Evolutionary conservation across 2,329 filamentous ascomycete genomes (phyloP), one percentile per base, ranked within the genome.

Genomic region (Stylonectria norvegica): DNA sequence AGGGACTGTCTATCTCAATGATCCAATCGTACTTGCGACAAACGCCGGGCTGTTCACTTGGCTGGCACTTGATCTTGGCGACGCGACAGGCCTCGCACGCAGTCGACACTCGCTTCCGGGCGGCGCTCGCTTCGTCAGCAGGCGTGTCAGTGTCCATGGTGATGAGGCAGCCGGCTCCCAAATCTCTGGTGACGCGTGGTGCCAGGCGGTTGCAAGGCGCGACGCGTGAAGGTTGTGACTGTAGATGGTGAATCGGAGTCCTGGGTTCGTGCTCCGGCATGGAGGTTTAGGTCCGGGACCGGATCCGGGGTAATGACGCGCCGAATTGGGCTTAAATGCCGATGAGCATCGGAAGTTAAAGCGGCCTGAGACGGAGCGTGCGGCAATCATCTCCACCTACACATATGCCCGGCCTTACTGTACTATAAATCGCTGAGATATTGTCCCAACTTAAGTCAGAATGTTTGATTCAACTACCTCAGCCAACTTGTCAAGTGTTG

Each of bases 81-180:
- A 61, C 64, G 38, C 76, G 64, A 47, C 76, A 79, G 3, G 73
- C 71, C 56, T 79, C 75, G 40, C 75, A 79, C 15, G 75, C 65
- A 62, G 78, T 66, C 14, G 53, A 53, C 12, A 57, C 34, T 28
- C 60, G 54, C 45, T 62, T 60, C 18, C 54, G 54, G 11, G 22
- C 39, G 2, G 37, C 28, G 16, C 42, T 45, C 29, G 43, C 19
- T 14, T 49, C 40, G n/a, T 17, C 33, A 25, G 37, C n/a, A 3
- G 50, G 39, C 9, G 47, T 47, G 10, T 43, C 43, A 22, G 42
- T 30, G 20, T 43, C 42, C 47, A 53, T 55, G 33, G 36, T 15
- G 27, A 23, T 17, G 10, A 10, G 16, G 31, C n/a, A 20, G 11
- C 9, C 10, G 14, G 27, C 15, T 9, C 11, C 8, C 11, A 17